Evolutionary conservation across 139 green algal species (phyloP).

Genomic region (Zygnema cylindricum): DNA sequence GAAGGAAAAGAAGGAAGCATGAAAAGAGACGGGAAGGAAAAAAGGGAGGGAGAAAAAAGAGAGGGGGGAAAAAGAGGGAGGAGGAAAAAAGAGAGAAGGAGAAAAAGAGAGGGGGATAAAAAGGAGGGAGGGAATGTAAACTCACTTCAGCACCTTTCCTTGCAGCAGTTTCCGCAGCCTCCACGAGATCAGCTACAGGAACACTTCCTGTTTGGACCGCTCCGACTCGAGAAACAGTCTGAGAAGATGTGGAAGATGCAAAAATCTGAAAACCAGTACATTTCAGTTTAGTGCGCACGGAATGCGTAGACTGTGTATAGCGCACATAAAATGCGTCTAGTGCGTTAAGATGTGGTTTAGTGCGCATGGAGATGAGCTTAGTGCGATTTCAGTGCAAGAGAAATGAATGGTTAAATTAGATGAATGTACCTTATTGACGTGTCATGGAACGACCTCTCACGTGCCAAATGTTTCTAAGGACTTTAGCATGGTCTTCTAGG

Average conservation of each 20-base stretch:
- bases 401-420: too few relatives aligned
- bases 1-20: not conserved
- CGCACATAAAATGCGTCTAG: too few relatives aligned
- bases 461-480: too few relatives aligned
- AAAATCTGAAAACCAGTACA: too few relatives aligned
- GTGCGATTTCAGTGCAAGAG: too few relatives aligned
- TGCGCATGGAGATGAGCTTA: too few relatives aligned
- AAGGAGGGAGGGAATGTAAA: not conserved
- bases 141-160: constrained; percentile 46
- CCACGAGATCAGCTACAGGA: constrained; percentile 29
- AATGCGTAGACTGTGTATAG: too few relatives aligned
- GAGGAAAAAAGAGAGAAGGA: not conserved
- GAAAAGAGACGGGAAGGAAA: not conserved
- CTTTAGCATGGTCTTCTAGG: too few relatives aligned
- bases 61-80: not conserved
- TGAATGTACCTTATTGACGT: too few relatives aligned
- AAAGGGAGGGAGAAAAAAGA: not conserved
- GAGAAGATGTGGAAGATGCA: not conserved
- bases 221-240: constrained; percentile 14
- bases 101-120: not conserved
- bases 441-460: too few relatives aligned
- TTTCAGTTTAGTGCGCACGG: too few relatives aligned
- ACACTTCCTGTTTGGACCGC: constrained; percentile 5
- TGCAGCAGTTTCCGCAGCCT: constrained; percentile 27
- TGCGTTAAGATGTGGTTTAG: too few relatives aligned